Evolutionary conservation across 2,329 filamentous ascomycete genomes (phyloP).

Genomic region (Calcarisporium arbuscula): DNA sequence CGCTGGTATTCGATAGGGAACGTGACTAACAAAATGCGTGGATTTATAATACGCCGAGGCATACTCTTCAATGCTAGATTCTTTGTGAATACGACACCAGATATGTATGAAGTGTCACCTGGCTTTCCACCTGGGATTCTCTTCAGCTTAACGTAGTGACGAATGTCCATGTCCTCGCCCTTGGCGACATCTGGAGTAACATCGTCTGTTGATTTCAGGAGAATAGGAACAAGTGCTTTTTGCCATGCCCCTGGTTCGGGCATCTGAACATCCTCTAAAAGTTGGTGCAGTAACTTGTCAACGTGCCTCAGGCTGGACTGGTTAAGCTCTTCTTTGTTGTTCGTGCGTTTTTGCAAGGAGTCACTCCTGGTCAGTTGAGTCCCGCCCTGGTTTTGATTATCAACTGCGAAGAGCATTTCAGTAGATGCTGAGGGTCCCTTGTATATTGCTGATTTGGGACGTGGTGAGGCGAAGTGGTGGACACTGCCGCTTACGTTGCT

Average conservation of each 20-base stretch:
- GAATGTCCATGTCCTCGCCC: conserved; percentile 93
- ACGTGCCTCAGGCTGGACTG: conserved; percentile 84
- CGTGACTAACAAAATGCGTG: conserved; percentile 84
- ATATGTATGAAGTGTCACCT: conserved; percentile 91
- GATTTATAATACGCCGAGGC: conserved; percentile 76
- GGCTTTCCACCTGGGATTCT: conserved; percentile 88
- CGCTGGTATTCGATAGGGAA: conserved; percentile 95
- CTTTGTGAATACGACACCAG: conserved; percentile 94
- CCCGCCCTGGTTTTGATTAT: conserved; percentile 36
- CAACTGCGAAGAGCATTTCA: conserved; percentile 43
- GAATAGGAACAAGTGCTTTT: conserved; percentile 80
- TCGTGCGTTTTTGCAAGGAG: conserved; percentile 69
- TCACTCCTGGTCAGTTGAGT: conserved; percentile 66
- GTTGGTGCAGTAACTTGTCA: conserved; percentile 73
- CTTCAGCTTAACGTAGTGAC: conserved; percentile 96
- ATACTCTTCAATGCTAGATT: conserved; percentile 96
- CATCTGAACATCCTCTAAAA: conserved; percentile 71
- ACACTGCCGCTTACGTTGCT: conserved; percentile 71
- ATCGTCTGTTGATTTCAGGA: conserved; percentile 86
- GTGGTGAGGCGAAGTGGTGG: conserved; percentile 66
- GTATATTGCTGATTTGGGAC: conserved; percentile 52
- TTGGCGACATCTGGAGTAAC: conserved; percentile 86
- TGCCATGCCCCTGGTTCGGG: conserved; percentile 76
- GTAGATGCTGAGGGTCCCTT: conserved; percentile 49
- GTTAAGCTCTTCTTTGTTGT: conserved; percentile 78